Evolutionary conservation across 148 eudicot species (phyloP).

Genomic region (Hydrangea macrophylla): DNA sequence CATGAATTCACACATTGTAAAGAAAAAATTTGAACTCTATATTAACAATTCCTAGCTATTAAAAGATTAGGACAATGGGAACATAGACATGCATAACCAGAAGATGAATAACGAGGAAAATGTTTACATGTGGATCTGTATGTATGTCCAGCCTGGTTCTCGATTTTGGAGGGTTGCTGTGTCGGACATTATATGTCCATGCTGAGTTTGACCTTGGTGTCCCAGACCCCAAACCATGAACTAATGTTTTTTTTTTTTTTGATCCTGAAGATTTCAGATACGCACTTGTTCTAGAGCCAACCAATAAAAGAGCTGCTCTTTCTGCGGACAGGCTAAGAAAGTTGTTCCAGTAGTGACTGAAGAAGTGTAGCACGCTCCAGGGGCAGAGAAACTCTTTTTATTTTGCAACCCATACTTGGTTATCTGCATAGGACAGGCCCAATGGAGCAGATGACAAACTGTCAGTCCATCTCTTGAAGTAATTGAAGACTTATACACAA

Average conservation of each 20-base stretch:
- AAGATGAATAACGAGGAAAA: no score
- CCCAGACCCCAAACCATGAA: no score
- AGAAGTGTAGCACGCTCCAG: neutral
- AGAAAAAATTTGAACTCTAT: no score
- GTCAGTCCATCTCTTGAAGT: neutral
- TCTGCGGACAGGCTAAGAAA: slow-evolving; percentile 65
- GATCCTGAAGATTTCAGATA: slow-evolving; percentile 69
- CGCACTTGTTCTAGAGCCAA: slow-evolving; percentile 96
- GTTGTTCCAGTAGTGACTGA: slow-evolving; percentile 41
- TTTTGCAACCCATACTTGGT: neutral
- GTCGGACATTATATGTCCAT: no score
- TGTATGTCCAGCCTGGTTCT: no score
- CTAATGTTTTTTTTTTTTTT: neutral
- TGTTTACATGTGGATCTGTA: no score
- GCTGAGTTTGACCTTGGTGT: no score
- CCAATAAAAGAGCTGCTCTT: slow-evolving; percentile 76
- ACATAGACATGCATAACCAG: no score
- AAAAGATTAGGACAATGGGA: no score
- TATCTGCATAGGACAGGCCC: neutral
- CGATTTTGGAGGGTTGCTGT: no score
- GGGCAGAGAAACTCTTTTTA: neutral
- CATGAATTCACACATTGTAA: no score
- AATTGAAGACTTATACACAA: neutral
- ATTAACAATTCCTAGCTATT: no score
- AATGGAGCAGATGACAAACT: neutral